A percentile compares a stretch with the other conserved stretches of the same genome.
Conservation (phyloP, 257 asterid genomes). For the Prunella vulgaris region DNA sequence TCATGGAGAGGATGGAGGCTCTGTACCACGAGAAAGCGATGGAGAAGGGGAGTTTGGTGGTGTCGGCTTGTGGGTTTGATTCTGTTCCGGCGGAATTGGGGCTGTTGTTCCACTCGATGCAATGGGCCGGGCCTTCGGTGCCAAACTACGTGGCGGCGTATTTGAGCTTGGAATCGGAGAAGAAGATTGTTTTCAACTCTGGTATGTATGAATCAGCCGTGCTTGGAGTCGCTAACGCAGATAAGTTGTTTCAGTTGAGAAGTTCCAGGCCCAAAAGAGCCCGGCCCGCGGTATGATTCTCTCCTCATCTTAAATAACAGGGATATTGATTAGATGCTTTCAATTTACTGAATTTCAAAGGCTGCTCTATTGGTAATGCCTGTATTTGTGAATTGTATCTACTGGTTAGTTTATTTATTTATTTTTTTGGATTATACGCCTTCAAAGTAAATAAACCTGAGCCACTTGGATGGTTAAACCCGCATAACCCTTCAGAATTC, state of each 20-base stretch:
- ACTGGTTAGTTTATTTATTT: no score
- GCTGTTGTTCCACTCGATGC: constrained; percentile 49
- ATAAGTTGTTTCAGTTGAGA: constrained; percentile 45
- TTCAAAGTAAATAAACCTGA: no score
- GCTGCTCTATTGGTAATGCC: no score
- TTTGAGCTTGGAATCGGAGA: constrained; percentile 69
- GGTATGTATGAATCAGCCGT: constrained; percentile 82
- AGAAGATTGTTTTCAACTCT: constrained; percentile 53
- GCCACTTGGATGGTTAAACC: no score
- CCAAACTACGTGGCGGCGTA: constrained; percentile 71
- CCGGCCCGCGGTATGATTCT: constrained; percentile 50
- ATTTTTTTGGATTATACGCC: no score
- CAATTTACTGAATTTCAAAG: no score
- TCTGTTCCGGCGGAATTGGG: constrained; percentile 91
- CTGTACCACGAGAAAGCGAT: constrained; percentile 50
- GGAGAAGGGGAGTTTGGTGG: constrained; percentile 56
- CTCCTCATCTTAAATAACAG: no score
- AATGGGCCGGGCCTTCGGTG: constrained; percentile 52
- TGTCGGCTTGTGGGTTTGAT: constrained; percentile 88
- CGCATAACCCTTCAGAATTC: no score
- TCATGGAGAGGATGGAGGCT: constrained; percentile 80
- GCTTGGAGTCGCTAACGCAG: constrained; percentile 69
- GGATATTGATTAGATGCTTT: no score
- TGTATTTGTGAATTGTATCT: no score
- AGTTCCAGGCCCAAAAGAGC: constrained; percentile 58